Percentiles rank a stretch among this genome's conserved stretches.
These are phyloP conservation scores for Ramaria rubella DNA, from an alignment of 768 basidiomycete genomes.

Conservation along the genomic window DNA sequence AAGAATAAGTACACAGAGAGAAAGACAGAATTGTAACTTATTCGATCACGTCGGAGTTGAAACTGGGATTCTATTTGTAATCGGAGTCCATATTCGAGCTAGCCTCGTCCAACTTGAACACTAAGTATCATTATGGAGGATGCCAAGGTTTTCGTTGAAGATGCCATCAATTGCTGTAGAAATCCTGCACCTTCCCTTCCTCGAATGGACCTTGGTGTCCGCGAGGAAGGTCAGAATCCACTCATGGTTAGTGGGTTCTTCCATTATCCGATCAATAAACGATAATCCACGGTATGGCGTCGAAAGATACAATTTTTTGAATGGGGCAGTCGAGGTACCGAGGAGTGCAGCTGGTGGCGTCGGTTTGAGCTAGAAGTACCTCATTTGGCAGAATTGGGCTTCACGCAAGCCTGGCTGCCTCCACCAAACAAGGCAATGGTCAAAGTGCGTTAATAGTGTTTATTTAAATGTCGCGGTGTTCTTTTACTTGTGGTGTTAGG, in stretches of 20 bases:
- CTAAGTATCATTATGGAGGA: neutral
- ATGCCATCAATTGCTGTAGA: neutral
- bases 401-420: slow-evolving; percentile 80
- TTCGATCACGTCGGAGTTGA: no score
- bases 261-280: slow-evolving; percentile 3
- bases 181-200: slow-evolving; percentile 37
- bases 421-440: slow-evolving; percentile 75
- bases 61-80: no score
- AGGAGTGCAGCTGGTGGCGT: slow-evolving; percentile 69
- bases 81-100: neutral
- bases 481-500: slow-evolving; percentile 32
- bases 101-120: neutral
- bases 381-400: slow-evolving; percentile 54
- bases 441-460: slow-evolving; percentile 34
- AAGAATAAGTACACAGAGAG: no score
- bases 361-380: slow-evolving; percentile 64
- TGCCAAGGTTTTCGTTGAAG: neutral
- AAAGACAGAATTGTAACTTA: no score
- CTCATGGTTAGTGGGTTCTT: slow-evolving; percentile 49
- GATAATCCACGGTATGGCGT: neutral
- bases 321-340: slow-evolving; percentile 58
- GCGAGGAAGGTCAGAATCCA: slow-evolving; percentile 43
- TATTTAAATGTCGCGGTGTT: neutral
- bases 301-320: slow-evolving; percentile 76
- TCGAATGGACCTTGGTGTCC: slow-evolving; percentile 56